Evolutionary conservation across 1,284 basidiomycete species (phyloP).

Genomic region (Marasmius sp.): DNA sequence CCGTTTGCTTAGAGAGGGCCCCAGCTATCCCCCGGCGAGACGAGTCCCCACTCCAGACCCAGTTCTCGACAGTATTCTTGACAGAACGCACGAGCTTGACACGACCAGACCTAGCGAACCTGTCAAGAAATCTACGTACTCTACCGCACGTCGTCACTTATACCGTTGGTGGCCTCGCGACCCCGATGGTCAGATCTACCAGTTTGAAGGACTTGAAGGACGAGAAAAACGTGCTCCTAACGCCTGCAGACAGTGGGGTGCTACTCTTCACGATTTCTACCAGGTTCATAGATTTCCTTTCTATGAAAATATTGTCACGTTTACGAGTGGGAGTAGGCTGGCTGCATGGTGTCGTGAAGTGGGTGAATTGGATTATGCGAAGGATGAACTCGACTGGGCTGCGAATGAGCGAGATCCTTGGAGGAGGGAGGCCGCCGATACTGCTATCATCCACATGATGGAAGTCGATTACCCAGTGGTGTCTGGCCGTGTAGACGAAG

Average conservation of each 20-base stretch:
- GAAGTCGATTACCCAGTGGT: slow-evolving; percentile 1
- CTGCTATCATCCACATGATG: slow-evolving; percentile 1
- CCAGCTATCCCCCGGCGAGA: too few species aligned
- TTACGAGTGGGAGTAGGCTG: slow-evolving; percentile 12
- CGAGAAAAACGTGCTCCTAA: slow-evolving; percentile 7
- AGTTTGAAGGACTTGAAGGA: not conserved
- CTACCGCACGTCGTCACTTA: not conserved
- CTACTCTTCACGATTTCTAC: slow-evolving; percentile 15
- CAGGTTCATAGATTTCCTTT: slow-evolving; percentile 6
- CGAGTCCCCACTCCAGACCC: not conserved
- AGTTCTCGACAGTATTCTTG: not conserved
- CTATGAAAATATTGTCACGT: not conserved
- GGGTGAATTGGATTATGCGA: slow-evolving; percentile 12
- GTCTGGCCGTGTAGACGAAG: not conserved
- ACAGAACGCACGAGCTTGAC: not conserved
- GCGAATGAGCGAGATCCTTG: slow-evolving; percentile 11
- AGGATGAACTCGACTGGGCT: slow-evolving; percentile 13
- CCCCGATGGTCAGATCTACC: slow-evolving; percentile 12
- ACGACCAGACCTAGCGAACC: not conserved
- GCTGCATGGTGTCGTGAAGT: slow-evolving; percentile 7
- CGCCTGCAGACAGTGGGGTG: slow-evolving; percentile 10
- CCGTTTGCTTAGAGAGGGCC: too few species aligned
- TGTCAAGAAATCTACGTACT: not conserved
- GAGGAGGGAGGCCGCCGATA: slow-evolving; percentile 5
- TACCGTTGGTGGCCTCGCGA: slow-evolving; percentile 16